Evolutionary conservation across 2,329 filamentous ascomycete genomes (phyloP).

Genomic region (Cladosporium phlei): DNA sequence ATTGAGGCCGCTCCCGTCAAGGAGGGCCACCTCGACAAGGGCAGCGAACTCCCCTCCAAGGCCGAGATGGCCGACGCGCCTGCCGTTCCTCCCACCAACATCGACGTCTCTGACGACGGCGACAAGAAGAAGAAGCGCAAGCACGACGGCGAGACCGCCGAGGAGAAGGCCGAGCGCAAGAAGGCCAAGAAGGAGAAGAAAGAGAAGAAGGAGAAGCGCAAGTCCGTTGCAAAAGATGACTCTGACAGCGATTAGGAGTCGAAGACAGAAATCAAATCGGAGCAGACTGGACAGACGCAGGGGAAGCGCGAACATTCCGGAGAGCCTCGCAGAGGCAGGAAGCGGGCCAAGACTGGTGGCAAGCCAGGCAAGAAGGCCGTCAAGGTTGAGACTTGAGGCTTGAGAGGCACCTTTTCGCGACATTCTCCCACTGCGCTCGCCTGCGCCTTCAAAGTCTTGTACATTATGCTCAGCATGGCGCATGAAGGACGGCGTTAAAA

Average conservation of each 20-base stretch:
- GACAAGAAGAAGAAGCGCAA: constrained; percentile 46
- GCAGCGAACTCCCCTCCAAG: constrained; percentile 37
- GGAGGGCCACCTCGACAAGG: constrained; percentile 32
- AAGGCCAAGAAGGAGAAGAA: constrained; percentile 82
- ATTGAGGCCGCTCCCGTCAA: constrained; percentile 32
- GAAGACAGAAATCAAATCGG: background rate
- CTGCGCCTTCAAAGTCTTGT: constrained; percentile 6
- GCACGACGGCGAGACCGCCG: constrained; percentile 42
- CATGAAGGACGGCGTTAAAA: too few species aligned
- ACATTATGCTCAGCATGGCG: constrained; percentile 10
- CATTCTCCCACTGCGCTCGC: background rate
- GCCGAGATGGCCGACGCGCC: constrained; percentile 32
- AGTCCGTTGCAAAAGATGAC: constrained; percentile 30
- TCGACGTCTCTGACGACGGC: constrained; percentile 25
- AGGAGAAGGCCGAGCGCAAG: constrained; percentile 33
- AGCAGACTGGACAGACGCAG: background rate
- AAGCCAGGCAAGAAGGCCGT: background rate
- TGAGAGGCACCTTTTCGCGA: background rate
- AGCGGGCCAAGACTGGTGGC: background rate
- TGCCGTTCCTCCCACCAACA: constrained; percentile 24
- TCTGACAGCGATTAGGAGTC: constrained; percentile 39
- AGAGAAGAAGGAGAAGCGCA: constrained; percentile 59
- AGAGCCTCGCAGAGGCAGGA: too few species aligned
- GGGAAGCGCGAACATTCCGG: constrained; percentile 3
- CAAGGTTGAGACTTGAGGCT: too few species aligned